Percentiles rank a stretch among this genome's conserved stretches.
These are phyloP conservation scores for Urtica urens DNA, from an alignment of 306 rosid genomes.

Conservation along the genomic window DNA sequence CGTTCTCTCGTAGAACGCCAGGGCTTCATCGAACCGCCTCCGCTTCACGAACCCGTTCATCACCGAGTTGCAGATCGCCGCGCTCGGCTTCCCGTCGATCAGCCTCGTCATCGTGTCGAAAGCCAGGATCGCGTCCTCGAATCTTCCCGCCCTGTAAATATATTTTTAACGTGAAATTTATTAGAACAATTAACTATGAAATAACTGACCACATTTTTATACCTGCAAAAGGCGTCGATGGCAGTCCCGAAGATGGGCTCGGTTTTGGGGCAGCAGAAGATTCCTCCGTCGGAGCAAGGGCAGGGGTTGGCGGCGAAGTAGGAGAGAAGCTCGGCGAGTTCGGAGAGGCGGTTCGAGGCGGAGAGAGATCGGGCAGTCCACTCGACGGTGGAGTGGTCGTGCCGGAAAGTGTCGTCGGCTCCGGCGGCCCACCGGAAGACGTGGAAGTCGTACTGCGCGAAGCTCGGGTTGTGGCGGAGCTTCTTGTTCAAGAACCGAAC, in stretches of 20 bases:
- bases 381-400: conserved; percentile 53
- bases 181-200: no score
- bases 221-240: conserved; percentile 46
- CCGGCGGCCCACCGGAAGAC: conserved; percentile 76
- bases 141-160: conserved; percentile 39
- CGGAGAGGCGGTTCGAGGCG: conserved; percentile 36
- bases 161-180: no score
- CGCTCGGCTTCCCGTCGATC: conserved; percentile 61
- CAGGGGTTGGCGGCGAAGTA: conserved; percentile 54
- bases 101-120: conserved; percentile 47
- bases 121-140: conserved; percentile 41
- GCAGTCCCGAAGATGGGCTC: conserved; percentile 47
- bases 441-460: conserved; percentile 67
- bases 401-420: conserved; percentile 67
- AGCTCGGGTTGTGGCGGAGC: conserved; percentile 68
- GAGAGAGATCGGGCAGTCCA: conserved; percentile 78
- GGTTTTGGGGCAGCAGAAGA: conserved; percentile 61
- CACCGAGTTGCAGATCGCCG: conserved; percentile 44
- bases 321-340: conserved; percentile 43
- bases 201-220: no score
- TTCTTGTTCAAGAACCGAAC: conserved; percentile 65
- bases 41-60: conserved; percentile 71
- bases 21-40: conserved; percentile 31
- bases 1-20: conserved; percentile 45
- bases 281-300: conserved; percentile 57